Percentiles rank a stretch among this genome's conserved stretches.
Conservation (phyloP, 139 green algal genomes). For the Auxenochlorella pyrenoidosa region DNA sequence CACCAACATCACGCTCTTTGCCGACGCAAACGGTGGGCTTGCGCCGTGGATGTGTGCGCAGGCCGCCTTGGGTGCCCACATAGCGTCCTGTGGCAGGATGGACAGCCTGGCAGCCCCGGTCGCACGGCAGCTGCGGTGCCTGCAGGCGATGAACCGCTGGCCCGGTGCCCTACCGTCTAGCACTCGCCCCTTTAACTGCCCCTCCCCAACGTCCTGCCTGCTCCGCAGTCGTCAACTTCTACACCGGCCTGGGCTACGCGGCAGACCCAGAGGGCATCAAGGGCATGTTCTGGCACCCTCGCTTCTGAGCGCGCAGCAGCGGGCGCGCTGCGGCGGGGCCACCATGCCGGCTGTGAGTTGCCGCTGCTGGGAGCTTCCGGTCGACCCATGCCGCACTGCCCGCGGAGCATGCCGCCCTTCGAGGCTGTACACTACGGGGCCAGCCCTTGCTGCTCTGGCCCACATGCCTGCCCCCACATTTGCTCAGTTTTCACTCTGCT, state of each 20-base stretch:
- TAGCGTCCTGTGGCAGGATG: not conserved
- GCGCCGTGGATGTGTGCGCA: not conserved
- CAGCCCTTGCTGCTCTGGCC: too few relatives aligned
- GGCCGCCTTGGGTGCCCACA: too few relatives aligned
- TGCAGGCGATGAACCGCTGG: too few relatives aligned
- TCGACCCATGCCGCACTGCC: not conserved
- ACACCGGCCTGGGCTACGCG: slow-evolving; percentile 90
- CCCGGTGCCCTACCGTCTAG: too few relatives aligned
- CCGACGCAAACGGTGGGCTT: slow-evolving; percentile 74
- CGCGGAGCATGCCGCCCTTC: too few relatives aligned
- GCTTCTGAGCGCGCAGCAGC: slow-evolving; percentile 11
- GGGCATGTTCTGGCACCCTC: slow-evolving; percentile 73
- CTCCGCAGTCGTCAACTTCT: slow-evolving; percentile 86
- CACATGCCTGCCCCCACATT: too few relatives aligned
- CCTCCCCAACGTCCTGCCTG: too few relatives aligned
- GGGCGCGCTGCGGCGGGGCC: not conserved
- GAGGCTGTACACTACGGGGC: too few relatives aligned
- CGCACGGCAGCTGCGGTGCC: too few relatives aligned
- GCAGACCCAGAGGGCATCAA: slow-evolving; percentile 95
- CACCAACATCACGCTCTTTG: slow-evolving; percentile 98
- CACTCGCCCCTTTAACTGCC: not conserved
- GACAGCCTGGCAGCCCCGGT: too few relatives aligned
- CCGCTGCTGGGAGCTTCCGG: not conserved
- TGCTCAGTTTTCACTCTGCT: not conserved
- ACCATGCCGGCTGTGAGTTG: not conserved